Conservation (phyloP, 352 stramenopile species). For the Globisporangium paroecandrum region DNA sequence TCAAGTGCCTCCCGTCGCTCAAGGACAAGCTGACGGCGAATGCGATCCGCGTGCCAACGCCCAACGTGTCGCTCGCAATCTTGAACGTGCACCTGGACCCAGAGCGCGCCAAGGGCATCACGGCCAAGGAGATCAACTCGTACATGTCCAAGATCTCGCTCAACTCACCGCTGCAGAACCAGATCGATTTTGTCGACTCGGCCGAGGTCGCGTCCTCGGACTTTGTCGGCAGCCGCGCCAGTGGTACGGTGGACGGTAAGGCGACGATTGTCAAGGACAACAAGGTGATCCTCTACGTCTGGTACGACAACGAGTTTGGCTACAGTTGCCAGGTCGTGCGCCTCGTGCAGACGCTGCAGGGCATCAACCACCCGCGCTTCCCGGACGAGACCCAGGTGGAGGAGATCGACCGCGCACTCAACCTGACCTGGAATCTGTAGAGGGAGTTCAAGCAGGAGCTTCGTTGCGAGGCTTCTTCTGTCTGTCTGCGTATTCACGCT, state of each 20-base stretch:
- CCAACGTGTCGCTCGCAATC: conserved; percentile 98
- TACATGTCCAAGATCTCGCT: conserved; percentile 80
- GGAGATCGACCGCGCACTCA: conserved; percentile 63
- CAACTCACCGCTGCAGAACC: conserved; percentile 82
- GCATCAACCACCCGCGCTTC: conserved; percentile 72
- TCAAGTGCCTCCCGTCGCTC: conserved; percentile 90
- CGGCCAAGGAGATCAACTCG: conserved; percentile 68
- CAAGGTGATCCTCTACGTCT: conserved; percentile 86
- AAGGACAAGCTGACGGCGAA: conserved; percentile 98
- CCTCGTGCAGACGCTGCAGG: conserved; percentile 76
- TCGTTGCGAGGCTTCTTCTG: not conserved
- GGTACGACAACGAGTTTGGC: conserved; percentile 91
- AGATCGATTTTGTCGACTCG: conserved; percentile 87
- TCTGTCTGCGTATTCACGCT: not conserved
- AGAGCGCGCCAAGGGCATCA: conserved; percentile 50
- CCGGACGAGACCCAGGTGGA: conserved; percentile 62
- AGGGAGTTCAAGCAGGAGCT: not conserved
- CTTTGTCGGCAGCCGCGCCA: conserved; percentile 75
- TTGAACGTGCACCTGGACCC: conserved; percentile 93
- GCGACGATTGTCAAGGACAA: conserved; percentile 83
- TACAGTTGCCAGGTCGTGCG: conserved; percentile 87
- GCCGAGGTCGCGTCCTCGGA: conserved; percentile 79
- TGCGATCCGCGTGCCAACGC: conserved; percentile 97
- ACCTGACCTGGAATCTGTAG: conserved; percentile 46
- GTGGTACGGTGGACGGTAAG: conserved; percentile 78